A percentile compares a stretch with the other conserved stretches of the same genome.
Conservation (phyloP, 164 flowering plant species). For the Tetracentron sinense region DNA sequence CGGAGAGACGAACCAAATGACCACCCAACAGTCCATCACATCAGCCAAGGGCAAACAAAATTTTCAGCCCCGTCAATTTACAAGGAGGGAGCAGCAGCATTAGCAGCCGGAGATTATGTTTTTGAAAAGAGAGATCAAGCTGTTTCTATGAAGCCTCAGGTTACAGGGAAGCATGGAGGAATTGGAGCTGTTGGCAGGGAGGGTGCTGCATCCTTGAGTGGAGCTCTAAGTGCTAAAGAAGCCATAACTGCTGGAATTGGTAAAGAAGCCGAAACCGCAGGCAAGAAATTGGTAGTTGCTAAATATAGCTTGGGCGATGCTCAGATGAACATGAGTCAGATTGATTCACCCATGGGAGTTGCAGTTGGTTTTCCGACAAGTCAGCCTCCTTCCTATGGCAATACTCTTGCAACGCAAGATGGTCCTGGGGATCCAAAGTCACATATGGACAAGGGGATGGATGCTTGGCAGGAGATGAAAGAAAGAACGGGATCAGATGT, state of each 20-base stretch:
- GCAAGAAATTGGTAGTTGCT: slow-evolving; percentile 1
- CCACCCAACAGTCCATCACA: slow-evolving; percentile 17
- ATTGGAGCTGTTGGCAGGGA: slow-evolving; percentile 10
- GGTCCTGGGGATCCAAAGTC: slow-evolving; percentile 18
- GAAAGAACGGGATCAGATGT: slow-evolving; percentile 6
- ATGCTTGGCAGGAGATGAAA: slow-evolving; percentile 4
- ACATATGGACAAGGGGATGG: slow-evolving; percentile 16
- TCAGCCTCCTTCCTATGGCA: slow-evolving; percentile 8
- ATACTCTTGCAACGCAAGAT: slow-evolving; percentile 7
- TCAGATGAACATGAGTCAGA: neutral
- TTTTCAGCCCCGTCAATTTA: slow-evolving; percentile 19
- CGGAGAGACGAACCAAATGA: slow-evolving; percentile 59
- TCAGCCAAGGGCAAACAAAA: slow-evolving; percentile 27
- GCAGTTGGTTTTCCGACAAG: neutral
- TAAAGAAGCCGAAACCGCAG: slow-evolving; percentile 12
- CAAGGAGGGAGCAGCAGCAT: slow-evolving; percentile 28
- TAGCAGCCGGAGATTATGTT: slow-evolving; percentile 41
- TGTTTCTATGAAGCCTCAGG: slow-evolving; percentile 15
- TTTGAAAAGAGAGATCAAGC: slow-evolving; percentile 52
- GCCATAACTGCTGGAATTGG: slow-evolving; percentile 12
- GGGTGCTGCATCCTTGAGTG: too few species aligned
- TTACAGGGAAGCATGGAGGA: slow-evolving; percentile 21
- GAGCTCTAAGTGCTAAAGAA: too few species aligned
- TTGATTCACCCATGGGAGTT: slow-evolving; percentile 1
- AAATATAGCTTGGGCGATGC: neutral